Evolutionary conservation across 1,284 basidiomycete species (phyloP).

Genomic region (Wolfiporia cocos): DNA sequence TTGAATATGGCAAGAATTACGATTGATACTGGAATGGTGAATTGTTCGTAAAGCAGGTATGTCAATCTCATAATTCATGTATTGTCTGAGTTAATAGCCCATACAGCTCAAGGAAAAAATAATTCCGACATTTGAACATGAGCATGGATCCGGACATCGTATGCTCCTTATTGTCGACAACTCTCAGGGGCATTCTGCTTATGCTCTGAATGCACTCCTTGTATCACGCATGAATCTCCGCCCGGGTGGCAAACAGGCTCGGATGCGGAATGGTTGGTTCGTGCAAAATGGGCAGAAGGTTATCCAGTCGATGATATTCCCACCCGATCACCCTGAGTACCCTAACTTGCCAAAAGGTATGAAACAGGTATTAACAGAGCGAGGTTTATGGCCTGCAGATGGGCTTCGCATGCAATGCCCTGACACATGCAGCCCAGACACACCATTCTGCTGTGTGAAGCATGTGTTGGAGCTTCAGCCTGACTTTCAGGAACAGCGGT

Average conservation of each 20-base stretch:
- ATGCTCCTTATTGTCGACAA: slow-evolving; percentile 31
- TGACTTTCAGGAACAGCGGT: slow-evolving; percentile 28
- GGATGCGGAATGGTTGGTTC: slow-evolving; percentile 26
- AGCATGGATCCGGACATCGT: slow-evolving; percentile 27
- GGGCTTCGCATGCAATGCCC: background rate
- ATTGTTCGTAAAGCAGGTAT: slow-evolving; percentile 30
- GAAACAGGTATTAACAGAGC: background rate
- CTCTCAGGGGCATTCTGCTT: slow-evolving; percentile 35
- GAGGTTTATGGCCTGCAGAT: background rate
- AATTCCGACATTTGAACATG: slow-evolving; percentile 18
- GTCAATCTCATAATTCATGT: background rate
- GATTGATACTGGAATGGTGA: slow-evolving; percentile 38
- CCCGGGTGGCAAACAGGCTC: slow-evolving; percentile 32
- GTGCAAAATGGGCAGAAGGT: slow-evolving; percentile 15
- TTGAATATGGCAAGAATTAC: slow-evolving; percentile 19
- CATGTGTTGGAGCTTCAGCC: slow-evolving; percentile 25
- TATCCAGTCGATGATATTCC: slow-evolving; percentile 28
- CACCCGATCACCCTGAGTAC: slow-evolving; percentile 21
- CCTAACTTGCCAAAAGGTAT: slow-evolving; percentile 23
- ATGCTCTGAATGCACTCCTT: slow-evolving; percentile 30
- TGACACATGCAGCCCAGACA: background rate
- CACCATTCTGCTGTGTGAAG: slow-evolving; percentile 17
- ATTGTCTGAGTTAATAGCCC: background rate
- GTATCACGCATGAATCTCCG: slow-evolving; percentile 28
- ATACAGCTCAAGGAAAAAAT: background rate